Percentiles rank a stretch among this genome's conserved stretches.
Evolutionary conservation across 2,329 filamentous ascomycete species (phyloP).

Genomic region (Amesomyces nigricolor): DNA sequence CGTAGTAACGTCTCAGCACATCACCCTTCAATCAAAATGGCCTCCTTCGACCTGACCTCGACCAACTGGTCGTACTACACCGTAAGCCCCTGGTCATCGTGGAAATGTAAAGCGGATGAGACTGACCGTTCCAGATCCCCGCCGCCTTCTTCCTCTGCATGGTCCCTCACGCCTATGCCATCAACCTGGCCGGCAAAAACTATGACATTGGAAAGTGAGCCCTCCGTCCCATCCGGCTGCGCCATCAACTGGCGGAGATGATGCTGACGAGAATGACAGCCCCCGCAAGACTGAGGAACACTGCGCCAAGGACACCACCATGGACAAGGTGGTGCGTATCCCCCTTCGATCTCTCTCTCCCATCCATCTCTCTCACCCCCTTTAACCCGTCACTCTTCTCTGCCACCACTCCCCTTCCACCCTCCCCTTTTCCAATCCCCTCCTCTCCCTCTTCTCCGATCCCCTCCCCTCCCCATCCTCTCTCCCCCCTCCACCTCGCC

Average conservation of each 20-base stretch:
- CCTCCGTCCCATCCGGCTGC: not conserved
- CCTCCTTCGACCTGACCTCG: constrained; percentile 22
- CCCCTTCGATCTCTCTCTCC: too few relatives aligned
- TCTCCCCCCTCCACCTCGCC: constrained; percentile 7
- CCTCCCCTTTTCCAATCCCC: too few relatives aligned
- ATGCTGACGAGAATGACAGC: constrained; percentile 9
- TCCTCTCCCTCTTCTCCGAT: too few relatives aligned
- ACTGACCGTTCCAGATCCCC: constrained; percentile 33
- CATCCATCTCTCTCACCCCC: too few relatives aligned
- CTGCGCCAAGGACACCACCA: constrained; percentile 30
- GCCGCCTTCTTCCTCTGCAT: constrained; percentile 34
- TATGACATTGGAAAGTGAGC: constrained; percentile 35
- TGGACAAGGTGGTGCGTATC: constrained; percentile 28
- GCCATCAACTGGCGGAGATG: not conserved
- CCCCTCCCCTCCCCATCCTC: too few relatives aligned
- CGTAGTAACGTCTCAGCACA: too few relatives aligned
- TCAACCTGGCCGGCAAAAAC: constrained; percentile 28
- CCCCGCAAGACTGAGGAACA: constrained; percentile 34
- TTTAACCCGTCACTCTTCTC: too few relatives aligned
- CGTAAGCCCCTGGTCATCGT: constrained; percentile 11
- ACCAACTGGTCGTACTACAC: constrained; percentile 28
- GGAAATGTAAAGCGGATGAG: not conserved
- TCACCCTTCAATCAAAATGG: constrained; percentile 12
- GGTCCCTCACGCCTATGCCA: constrained; percentile 34
- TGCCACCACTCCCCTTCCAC: too few relatives aligned